phyloP scores from a whole-genome alignment of 169 alveolate genomes.

The Plasmodium knowlesi region DNA sequence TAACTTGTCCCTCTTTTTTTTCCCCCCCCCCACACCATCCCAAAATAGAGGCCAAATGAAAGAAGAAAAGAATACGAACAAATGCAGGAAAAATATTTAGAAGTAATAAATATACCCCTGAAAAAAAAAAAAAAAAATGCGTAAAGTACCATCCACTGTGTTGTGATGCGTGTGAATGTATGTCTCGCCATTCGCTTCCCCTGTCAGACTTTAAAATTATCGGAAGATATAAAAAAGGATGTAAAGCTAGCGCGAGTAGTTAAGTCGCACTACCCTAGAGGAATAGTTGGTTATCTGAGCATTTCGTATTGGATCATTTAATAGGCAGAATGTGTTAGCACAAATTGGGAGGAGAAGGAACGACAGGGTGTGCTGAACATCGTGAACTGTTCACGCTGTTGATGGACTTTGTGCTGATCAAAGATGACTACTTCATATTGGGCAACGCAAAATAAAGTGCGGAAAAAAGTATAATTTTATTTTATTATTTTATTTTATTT shows the following conservation, averaged over 20 bases:
- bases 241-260: constrained; percentile 61
- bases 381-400: background rate
- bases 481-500: no score
- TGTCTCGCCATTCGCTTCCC: background rate
- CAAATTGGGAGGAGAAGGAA: background rate
- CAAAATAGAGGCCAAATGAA: constrained; percentile 50
- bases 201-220: constrained; percentile 39
- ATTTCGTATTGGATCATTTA: background rate
- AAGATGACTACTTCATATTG: background rate
- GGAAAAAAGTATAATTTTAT: background rate
- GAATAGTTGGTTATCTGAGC: constrained; percentile 63
- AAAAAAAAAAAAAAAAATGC: constrained; percentile 4
- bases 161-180: background rate
- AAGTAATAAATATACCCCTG: constrained; percentile 2
- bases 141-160: background rate
- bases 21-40: no score
- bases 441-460: background rate
- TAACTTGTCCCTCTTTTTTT: background rate
- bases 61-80: constrained; percentile 49
- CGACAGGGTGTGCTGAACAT: background rate
- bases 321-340: background rate
- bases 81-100: constrained; percentile 62
- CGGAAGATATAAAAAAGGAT: constrained; percentile 47
- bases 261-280: constrained; percentile 71
- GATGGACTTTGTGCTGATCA: background rate